phyloP scores from a whole-genome alignment of 1,284 basidiomycete species.

The Naganishia sp. region DNA sequence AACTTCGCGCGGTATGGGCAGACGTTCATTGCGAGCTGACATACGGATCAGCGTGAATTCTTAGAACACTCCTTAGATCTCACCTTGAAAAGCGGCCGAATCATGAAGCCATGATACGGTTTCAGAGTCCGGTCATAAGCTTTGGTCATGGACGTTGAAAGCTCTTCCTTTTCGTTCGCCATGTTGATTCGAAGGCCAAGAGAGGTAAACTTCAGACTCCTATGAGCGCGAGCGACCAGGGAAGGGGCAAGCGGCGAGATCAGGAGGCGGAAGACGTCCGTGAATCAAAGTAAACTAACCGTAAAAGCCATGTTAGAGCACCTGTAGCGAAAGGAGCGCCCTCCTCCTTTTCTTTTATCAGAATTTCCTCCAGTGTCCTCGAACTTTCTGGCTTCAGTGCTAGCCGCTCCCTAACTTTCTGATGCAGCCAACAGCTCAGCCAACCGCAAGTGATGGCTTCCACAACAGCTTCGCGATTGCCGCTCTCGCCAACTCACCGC shows the following conservation, averaged over 20 bases:
- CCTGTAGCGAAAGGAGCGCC: conserved; percentile 34
- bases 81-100: conserved; percentile 83
- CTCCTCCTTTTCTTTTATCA: conserved; percentile 64
- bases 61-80: conserved; percentile 42
- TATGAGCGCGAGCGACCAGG: conserved; percentile 37
- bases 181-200: conserved; percentile 75
- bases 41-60: not conserved
- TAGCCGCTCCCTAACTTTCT: conserved; percentile 85
- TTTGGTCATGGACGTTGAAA: conserved; percentile 74
- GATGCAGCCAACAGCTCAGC: not conserved
- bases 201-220: conserved; percentile 89
- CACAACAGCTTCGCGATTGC: not conserved
- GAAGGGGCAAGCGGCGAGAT: not conserved
- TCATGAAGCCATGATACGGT: conserved; percentile 83
- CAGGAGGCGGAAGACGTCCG: not conserved
- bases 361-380: conserved; percentile 74
- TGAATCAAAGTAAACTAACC: conserved; percentile 28
- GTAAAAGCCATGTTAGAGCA: conserved; percentile 37
- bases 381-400: conserved; percentile 64
- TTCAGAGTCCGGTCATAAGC: conserved; percentile 82
- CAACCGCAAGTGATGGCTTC: not conserved
- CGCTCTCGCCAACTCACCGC: conserved; percentile 16
- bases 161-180: conserved; percentile 68
- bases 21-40: conserved; percentile 84
- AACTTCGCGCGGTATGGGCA: conserved; percentile 85